phyloP scores from a whole-genome alignment of 202 grass and related monocot species.

The Setaria italica region DNA sequence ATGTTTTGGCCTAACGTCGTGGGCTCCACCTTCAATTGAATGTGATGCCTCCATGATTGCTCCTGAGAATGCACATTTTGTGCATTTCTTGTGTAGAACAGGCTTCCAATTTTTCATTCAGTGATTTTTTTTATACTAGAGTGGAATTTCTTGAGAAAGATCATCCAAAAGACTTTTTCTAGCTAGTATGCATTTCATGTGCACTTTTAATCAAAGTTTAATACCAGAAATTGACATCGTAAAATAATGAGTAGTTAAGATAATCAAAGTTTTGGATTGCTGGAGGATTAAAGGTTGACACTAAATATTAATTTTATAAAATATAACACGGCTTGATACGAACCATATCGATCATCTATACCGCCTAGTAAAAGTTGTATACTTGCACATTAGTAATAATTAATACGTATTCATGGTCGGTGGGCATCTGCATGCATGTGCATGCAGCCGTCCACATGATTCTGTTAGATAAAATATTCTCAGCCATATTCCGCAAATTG shows the following conservation, averaged over 20 bases:
- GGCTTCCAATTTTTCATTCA: background rate
- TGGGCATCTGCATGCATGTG: slow-evolving; percentile 36
- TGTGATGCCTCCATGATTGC: slow-evolving; percentile 55
- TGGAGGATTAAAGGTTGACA: background rate
- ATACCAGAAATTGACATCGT: background rate
- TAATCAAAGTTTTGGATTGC: background rate
- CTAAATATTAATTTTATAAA: background rate
- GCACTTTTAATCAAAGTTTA: background rate
- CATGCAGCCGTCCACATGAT: slow-evolving; percentile 40
- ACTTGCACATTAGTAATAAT: background rate
- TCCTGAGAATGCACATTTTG: background rate
- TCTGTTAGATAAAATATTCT: slow-evolving; percentile 41
- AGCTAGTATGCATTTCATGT: background rate
- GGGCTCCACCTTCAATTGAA: slow-evolving; percentile 49
- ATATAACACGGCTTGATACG: background rate
- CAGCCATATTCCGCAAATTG: slow-evolving; percentile 20
- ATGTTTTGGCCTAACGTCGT: slow-evolving; percentile 51
- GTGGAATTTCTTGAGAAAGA: background rate
- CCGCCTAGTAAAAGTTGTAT: background rate
- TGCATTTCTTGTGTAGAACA: background rate
- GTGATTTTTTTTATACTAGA: background rate
- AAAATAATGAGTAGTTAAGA: background rate
- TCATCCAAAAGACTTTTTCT: background rate
- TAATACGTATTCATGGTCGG: slow-evolving; percentile 25
- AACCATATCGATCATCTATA: background rate